Conservation (phyloP, 1,284 basidiomycete species). For the Marasmius tenuissimus region DNA sequence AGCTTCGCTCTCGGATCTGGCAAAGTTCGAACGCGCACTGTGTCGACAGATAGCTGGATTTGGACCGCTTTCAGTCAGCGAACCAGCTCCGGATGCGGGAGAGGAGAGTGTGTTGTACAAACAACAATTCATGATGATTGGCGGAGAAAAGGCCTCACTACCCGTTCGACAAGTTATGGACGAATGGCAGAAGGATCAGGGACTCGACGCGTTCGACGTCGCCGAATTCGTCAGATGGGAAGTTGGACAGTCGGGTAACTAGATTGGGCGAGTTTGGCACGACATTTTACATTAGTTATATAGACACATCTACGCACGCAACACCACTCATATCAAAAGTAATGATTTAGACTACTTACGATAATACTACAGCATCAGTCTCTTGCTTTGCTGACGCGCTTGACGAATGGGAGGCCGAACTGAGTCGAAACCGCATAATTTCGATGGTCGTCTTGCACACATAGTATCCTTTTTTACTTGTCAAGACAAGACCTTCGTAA, state of each 20-base stretch:
- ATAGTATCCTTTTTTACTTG: constrained; percentile 43
- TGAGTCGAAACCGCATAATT: constrained; percentile 43
- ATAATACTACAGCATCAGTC: background rate
- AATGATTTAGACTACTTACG: background rate
- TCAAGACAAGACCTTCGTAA: background rate
- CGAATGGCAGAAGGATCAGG: constrained; percentile 66
- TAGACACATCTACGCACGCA: background rate
- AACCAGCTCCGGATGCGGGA: constrained; percentile 31
- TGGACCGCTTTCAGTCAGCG: constrained; percentile 63
- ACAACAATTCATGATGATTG: constrained; percentile 82
- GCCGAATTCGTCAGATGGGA: constrained; percentile 67
- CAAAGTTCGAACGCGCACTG: constrained; percentile 73
- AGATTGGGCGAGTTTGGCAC: background rate
- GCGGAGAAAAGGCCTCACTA: constrained; percentile 48
- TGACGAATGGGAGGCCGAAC: constrained; percentile 46
- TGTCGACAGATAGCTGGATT: constrained; percentile 89
- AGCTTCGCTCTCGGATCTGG: constrained; percentile 52
- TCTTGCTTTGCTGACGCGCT: constrained; percentile 19
- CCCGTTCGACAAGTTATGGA: constrained; percentile 65
- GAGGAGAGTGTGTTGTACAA: constrained; percentile 72
- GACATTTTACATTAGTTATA: background rate
- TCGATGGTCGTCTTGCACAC: constrained; percentile 54
- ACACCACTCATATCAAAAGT: background rate
- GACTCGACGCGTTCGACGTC: constrained; percentile 51
- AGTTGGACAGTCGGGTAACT: constrained; percentile 46